phyloP scores from a whole-genome alignment of 2,329 filamentous ascomycete species.

The Botrytis pseudocinerea region DNA sequence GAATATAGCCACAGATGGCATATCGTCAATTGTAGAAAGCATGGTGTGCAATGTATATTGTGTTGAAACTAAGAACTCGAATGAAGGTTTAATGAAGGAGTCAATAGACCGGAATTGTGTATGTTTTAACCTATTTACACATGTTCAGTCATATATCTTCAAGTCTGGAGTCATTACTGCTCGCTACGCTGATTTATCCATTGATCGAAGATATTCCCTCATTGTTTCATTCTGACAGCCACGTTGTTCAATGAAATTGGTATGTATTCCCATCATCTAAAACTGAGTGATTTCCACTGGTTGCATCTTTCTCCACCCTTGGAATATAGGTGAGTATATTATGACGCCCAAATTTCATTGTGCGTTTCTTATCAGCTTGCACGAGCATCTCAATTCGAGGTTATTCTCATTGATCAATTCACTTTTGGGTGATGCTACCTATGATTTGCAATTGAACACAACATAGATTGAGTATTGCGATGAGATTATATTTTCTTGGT shows the following conservation, averaged over 20 bases:
- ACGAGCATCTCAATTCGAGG: too few species aligned
- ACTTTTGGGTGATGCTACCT: background rate
- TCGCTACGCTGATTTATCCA: background rate
- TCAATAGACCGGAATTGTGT: background rate
- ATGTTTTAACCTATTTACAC: background rate
- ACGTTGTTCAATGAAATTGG: background rate
- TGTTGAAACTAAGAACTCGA: background rate
- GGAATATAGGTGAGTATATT: too few species aligned
- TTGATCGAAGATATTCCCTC: background rate
- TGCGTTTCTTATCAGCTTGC: background rate
- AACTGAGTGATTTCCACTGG: background rate
- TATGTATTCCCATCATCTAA: background rate
- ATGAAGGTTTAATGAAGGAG: too few species aligned
- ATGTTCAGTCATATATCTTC: background rate
- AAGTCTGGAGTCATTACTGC: background rate
- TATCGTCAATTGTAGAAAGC: background rate
- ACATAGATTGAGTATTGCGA: background rate
- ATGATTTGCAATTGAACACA: background rate
- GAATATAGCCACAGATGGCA: constrained; percentile 15
- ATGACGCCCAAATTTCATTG: background rate
- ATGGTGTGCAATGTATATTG: background rate
- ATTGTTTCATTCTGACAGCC: constrained; percentile 1
- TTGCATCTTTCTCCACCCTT: background rate
- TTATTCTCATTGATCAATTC: background rate
- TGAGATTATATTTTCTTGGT: background rate